These are phyloP conservation scores for Colletotrichum theobromicola DNA, from an alignment of 2,329 filamentous ascomycete species.

Conservation along the genomic window DNA sequence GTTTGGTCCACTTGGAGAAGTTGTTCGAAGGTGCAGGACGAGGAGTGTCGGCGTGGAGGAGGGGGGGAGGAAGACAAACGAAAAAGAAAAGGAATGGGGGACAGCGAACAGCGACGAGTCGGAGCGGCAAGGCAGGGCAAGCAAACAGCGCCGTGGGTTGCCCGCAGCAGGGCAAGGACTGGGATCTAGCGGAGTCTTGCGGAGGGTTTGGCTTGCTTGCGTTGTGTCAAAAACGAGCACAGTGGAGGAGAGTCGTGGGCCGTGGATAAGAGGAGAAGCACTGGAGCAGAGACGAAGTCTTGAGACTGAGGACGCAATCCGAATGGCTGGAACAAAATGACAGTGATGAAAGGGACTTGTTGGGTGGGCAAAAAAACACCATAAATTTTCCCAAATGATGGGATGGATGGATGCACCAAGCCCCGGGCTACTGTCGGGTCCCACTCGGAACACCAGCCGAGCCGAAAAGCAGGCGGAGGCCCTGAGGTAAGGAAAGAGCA, in stretches of 20 bases:
- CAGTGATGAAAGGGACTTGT: neutral
- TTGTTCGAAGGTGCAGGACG: constrained; percentile 1
- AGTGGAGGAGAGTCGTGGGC: neutral
- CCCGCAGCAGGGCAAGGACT: neutral
- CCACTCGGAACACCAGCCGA: constrained; percentile 16
- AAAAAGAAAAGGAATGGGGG: neutral
- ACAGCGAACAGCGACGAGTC: neutral
- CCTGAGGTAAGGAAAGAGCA: neutral
- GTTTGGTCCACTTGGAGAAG: constrained; percentile 15
- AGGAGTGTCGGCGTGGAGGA: neutral
- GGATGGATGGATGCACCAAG: neutral
- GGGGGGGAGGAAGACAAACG: neutral
- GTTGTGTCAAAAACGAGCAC: neutral
- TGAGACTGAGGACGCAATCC: neutral
- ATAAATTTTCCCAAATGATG: neutral
- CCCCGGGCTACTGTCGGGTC: neutral
- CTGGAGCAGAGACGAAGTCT: neutral
- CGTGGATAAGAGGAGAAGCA: neutral
- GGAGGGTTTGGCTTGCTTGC: constrained; percentile 3
- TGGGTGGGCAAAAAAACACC: neutral
- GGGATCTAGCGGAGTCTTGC: constrained; percentile 19
- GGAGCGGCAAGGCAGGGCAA: neutral
- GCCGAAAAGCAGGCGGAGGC: neutral
- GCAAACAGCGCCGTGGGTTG: neutral
- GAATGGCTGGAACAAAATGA: constrained; percentile 18